A percentile compares a stretch with the other conserved stretches of the same genome.
These are phyloP conservation scores for Plicaturopsis crispa DNA, from an alignment of 768 basidiomycete species.

Conservation along the genomic window DNA sequence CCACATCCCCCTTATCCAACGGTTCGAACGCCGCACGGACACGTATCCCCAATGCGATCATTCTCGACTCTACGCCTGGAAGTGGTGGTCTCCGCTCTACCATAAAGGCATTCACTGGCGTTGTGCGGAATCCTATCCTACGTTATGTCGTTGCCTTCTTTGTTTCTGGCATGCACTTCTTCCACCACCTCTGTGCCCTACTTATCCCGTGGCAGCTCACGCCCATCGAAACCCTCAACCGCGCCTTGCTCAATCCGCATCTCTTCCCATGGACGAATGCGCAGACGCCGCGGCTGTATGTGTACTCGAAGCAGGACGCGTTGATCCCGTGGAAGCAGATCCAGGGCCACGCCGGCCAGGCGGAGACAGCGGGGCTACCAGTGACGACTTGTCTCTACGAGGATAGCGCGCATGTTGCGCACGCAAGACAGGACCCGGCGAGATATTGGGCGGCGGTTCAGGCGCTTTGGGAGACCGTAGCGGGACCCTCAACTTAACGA, in stretches of 20 bases:
- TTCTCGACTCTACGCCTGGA: conserved; percentile 42
- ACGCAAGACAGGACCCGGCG: conserved; percentile 19
- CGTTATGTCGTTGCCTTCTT: too few relatives aligned
- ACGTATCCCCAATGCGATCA: conserved; percentile 26
- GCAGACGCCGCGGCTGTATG: conserved; percentile 25
- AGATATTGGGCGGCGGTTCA: too few relatives aligned
- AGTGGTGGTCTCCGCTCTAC: conserved; percentile 18
- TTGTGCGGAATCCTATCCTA: conserved; percentile 21
- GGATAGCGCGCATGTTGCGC: conserved; percentile 26
- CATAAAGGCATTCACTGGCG: conserved; percentile 23
- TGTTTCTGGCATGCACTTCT: too few relatives aligned
- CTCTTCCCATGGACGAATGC: conserved; percentile 23
- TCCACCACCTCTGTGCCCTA: too few relatives aligned
- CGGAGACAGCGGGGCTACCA: conserved; percentile 16
- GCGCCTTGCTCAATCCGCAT: conserved; percentile 12
- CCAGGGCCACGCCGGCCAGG: conserved; percentile 15
- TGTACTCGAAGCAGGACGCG: conserved; percentile 24
- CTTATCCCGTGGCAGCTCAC: too few relatives aligned
- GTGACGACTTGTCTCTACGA: conserved; percentile 22
- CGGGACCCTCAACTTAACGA: too few relatives aligned
- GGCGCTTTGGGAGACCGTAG: too few relatives aligned
- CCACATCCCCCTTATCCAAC: conserved; percentile 8
- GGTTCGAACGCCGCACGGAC: conserved; percentile 9
- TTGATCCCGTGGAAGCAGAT: conserved; percentile 21
- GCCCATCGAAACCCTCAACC: conserved; percentile 4